Evolutionary conservation across 2,329 filamentous ascomycete species (phyloP).

Genomic region (Arachnomyces sp.): DNA sequence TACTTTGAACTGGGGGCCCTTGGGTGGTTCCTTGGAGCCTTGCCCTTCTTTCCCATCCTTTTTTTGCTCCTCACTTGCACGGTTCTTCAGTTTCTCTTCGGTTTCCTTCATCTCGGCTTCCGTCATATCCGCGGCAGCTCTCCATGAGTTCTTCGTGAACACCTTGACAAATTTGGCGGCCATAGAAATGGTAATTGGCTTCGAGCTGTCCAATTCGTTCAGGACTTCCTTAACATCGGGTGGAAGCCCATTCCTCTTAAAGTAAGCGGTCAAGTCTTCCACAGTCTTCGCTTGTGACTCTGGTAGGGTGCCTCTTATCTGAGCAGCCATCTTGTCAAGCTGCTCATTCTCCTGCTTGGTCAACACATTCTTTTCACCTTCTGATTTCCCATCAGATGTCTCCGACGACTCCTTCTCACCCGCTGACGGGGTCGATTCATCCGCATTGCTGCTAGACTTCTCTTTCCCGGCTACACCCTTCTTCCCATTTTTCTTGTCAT

Average conservation of each 20-base stretch:
- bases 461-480: conserved; percentile 14
- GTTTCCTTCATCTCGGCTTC: conserved; percentile 28
- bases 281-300: conserved; percentile 53
- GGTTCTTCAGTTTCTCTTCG: conserved; percentile 24
- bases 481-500: conserved; percentile 22
- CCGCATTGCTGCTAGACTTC: conserved; percentile 14
- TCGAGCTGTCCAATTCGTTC: conserved; percentile 42
- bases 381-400: conserved; percentile 23
- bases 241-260: conserved; percentile 63
- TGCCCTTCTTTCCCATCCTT: conserved; percentile 32
- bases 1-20: conserved; percentile 26
- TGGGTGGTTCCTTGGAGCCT: conserved; percentile 16
- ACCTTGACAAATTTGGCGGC: conserved; percentile 54
- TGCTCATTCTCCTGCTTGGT: conserved; percentile 49
- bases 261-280: conserved; percentile 50
- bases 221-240: conserved; percentile 57
- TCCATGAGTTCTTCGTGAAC: conserved; percentile 48
- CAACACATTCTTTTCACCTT: conserved; percentile 37
- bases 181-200: conserved; percentile 44
- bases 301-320: conserved; percentile 52
- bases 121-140: conserved; percentile 34
- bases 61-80: conserved; percentile 18
- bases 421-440: conserved; percentile 9
- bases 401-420: conserved; percentile 26
- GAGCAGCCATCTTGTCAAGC: conserved; percentile 49